Evolutionary conservation across 1,284 basidiomycete species (phyloP).

Genomic region (Porphyrellus sp.): DNA sequence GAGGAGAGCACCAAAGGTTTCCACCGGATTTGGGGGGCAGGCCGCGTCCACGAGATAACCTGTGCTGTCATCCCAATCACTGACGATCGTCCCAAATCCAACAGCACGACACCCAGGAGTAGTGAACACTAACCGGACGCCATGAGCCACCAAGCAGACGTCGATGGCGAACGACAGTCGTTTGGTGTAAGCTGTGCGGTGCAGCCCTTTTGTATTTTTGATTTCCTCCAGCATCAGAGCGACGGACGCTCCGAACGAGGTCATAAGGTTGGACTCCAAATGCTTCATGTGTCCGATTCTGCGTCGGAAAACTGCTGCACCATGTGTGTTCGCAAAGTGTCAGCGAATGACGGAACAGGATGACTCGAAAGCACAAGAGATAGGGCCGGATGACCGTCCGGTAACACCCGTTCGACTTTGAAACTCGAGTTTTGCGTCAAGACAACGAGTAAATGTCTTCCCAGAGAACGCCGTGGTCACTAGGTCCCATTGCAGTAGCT

Average conservation of each 20-base stretch:
- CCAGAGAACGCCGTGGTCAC: not conserved
- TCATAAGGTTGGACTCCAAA: no score
- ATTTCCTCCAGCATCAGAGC: conserved; percentile 18
- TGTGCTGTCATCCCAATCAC: conserved; percentile 13
- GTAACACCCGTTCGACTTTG: no score
- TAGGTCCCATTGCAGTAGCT: no score
- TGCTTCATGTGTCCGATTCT: no score
- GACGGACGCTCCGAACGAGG: conserved; percentile 20
- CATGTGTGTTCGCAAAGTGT: no score
- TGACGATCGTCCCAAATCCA: not conserved
- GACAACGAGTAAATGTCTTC: not conserved
- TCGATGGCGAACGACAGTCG: conserved; percentile 24
- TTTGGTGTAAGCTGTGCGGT: conserved; percentile 3
- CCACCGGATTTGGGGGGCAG: conserved; percentile 19
- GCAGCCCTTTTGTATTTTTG: conserved; percentile 6
- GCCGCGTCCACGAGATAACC: conserved; percentile 30
- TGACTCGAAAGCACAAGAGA: no score
- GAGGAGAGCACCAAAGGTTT: conserved; percentile 19
- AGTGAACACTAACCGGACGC: conserved; percentile 27
- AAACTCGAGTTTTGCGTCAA: not conserved
- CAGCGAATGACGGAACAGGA: no score
- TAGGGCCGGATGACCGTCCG: no score
- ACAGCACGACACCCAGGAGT: not conserved
- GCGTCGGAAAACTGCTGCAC: no score
- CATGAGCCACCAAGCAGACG: conserved; percentile 26